Base-by-base conservation (phyloP, 208 protist species). In the Phytomonas serpens region DNA sequence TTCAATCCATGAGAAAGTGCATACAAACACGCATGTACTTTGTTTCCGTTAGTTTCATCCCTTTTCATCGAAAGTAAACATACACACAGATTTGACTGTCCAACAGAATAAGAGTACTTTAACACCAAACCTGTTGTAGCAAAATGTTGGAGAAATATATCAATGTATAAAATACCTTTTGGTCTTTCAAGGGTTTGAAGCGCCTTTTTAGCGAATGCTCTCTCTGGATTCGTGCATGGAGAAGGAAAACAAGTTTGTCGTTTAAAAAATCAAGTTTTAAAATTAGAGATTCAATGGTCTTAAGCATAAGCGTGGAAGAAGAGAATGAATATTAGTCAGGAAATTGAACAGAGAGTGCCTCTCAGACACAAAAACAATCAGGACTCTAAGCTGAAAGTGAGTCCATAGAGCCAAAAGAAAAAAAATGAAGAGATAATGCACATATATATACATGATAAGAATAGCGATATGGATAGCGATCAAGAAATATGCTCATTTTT, bases 281-380 rank as follows among this genome's bases (percentile, higher is more conserved):
- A 27, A 57, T 57, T 57, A 6, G 5, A 57, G 27, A 57, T 1
- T 23, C 19, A 57, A 19, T 27, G 27, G 47, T 27, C 3, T 7
- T 27, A 19, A 57, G 27, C 11, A 57, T 27, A 57, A 1, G 23
- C 23, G 19, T 57, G 11, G 1, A 27, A 27, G 5, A 27, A 47
- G 4, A 27, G 5, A 57, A 57, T 11, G 11, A 27, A 57, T 57
- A 27, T 57, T 57, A 19, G 16, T 57, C 19, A 71, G 1, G 3
- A 9, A 33, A 71, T 30, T 23, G 64, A 34, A 71, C 31, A 32
- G 47, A 64, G 27, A 62, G 27, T 19, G 40, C 61, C 7, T 36
- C 4, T 33, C 14, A 23, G 40, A 67, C 64, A 32, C 67, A 16
- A 34, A 74, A 31, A 36, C 68, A 40, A 31, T 30, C 34, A 76